A percentile compares a stretch with the other conserved stretches of the same genome.
These are phyloP conservation scores for Fraxinus sp. DNA, from an alignment of 305 asterid species.

Conservation along the genomic window DNA sequence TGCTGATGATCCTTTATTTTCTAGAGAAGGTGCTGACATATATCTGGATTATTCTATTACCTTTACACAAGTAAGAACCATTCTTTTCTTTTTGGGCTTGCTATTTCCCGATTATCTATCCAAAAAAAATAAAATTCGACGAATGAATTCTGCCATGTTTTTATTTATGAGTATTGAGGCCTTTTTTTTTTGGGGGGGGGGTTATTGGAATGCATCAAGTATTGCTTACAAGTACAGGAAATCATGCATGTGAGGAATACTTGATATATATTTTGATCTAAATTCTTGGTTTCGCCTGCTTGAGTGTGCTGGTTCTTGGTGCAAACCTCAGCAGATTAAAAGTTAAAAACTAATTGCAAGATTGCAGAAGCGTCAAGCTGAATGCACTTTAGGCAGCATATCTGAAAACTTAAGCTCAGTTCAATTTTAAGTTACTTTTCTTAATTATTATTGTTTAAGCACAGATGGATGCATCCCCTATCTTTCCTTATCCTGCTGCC, in stretches of 20 bases:
- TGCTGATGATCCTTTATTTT: conserved; percentile 62
- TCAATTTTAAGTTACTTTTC: not conserved
- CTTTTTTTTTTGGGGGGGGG: not conserved
- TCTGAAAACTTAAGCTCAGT: not conserved
- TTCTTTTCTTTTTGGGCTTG: not conserved
- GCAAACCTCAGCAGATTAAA: not conserved
- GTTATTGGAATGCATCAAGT: not conserved
- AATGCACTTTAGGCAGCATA: not conserved
- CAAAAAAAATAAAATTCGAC: no score
- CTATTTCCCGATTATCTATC: not conserved
- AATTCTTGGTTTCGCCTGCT: not conserved
- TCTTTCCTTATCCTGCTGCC: not conserved
- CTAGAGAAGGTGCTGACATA: conserved; percentile 79
- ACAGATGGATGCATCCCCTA: not conserved
- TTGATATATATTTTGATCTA: not conserved
- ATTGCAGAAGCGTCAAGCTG: not conserved
- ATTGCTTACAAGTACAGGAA: not conserved
- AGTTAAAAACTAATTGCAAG: not conserved
- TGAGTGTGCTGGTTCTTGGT: not conserved
- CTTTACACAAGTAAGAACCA: conserved; percentile 74
- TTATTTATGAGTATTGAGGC: not conserved
- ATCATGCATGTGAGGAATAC: not conserved
- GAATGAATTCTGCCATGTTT: not conserved
- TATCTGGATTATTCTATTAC: conserved; percentile 71
- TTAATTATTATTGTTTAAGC: not conserved